Evolutionary conservation across 1,284 basidiomycete genomes (phyloP).

Genomic region (Moesziomyces sp.): DNA sequence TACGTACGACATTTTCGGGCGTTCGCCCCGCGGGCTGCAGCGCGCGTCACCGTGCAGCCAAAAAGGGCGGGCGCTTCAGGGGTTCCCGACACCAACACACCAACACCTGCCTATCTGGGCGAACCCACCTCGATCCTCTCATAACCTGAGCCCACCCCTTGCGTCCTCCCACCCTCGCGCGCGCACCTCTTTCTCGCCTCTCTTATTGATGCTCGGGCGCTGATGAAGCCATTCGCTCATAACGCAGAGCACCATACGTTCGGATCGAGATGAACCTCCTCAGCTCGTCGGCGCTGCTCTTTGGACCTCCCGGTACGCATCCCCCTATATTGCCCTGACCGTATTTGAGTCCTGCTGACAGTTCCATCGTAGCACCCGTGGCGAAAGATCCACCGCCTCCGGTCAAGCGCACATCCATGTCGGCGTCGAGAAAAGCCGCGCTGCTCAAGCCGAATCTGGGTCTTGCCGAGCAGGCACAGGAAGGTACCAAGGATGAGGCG

Average conservation of each 20-base stretch:
- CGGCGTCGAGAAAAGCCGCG: constrained; percentile 2
- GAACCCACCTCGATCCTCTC: neutral
- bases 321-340: neutral
- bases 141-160: neutral
- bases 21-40: neutral
- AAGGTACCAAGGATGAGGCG: constrained; percentile 1
- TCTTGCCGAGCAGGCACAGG: neutral
- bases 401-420: neutral
- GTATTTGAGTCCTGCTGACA: neutral
- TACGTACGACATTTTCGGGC: too few species aligned
- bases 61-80: constrained; percentile 6
- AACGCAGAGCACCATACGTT: neutral
- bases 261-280: constrained; percentile 18
- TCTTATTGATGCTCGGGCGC: neutral
- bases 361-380: constrained; percentile 6
- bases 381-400: constrained; percentile 18
- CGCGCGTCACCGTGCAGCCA: constrained; percentile 5
- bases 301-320: constrained; percentile 19
- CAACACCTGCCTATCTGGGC: constrained; percentile 2
- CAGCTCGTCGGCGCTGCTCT: constrained; percentile 20
- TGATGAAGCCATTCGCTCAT: neutral
- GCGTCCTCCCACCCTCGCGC: neutral
- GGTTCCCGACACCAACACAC: constrained; percentile 13
- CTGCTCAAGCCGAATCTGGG: constrained; percentile 20
- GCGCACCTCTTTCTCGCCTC: too few species aligned